Percentiles rank a stretch among this genome's conserved stretches.
Evolutionary conservation across 1,139 yeast genomes (phyloP).

Genomic region (Schwanniomyces etchellsii): DNA sequence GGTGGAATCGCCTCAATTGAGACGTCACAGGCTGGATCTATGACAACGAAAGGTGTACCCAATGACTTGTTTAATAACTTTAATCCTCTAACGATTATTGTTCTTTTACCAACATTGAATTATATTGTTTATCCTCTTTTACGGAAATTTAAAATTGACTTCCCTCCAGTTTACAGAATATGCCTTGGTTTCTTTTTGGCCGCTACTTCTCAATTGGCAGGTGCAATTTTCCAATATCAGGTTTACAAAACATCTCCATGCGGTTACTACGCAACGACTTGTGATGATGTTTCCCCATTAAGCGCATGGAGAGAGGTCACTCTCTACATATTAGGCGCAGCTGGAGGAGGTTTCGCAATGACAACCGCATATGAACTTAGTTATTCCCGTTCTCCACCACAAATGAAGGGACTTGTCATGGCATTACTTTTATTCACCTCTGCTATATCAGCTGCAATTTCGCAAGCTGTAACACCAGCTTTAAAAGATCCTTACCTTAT

Average conservation of each 20-base stretch:
- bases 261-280: constrained; percentile 40
- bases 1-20: constrained; percentile 53
- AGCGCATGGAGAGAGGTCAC: constrained; percentile 53
- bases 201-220: constrained; percentile 34
- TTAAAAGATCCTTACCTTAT: constrained; percentile 49
- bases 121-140: constrained; percentile 52
- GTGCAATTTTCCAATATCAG: constrained; percentile 32
- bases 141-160: constrained; percentile 38
- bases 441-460: constrained; percentile 56
- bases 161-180: constrained; percentile 33
- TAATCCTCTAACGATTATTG: constrained; percentile 62
- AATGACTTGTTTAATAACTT: constrained; percentile 65
- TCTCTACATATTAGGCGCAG: constrained; percentile 51
- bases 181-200: constrained; percentile 30
- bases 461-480: constrained; percentile 52
- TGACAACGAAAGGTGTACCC: constrained; percentile 64
- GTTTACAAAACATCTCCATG: constrained; percentile 34
- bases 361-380: constrained; percentile 67
- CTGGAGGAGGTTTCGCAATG: constrained; percentile 64
- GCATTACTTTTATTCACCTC: constrained; percentile 57
- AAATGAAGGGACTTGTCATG: constrained; percentile 65
- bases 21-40: constrained; percentile 61
- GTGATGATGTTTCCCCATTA: constrained; percentile 47
- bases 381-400: constrained; percentile 54
- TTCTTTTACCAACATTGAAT: constrained; percentile 61